Evolutionary conservation across 257 asterid genomes (phyloP).

Genomic region (Gynochthodes officinalis): DNA sequence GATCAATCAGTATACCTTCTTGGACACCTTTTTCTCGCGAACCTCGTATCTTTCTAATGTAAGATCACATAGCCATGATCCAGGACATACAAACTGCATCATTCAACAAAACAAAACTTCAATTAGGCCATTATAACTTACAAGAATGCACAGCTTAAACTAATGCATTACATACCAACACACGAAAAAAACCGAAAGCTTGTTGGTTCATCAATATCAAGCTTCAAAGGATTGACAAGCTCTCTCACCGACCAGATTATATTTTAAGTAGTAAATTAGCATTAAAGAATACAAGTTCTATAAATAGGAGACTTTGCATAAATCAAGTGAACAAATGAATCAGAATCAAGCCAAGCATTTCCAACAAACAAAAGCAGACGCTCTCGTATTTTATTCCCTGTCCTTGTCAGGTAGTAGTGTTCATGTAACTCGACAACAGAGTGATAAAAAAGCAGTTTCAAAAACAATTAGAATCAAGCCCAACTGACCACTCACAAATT

Average conservation of each 20-base stretch:
- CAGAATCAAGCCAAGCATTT: constrained; percentile 1
- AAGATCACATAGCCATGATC: constrained; percentile 49
- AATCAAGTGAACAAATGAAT: not conserved
- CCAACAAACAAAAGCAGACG: not conserved
- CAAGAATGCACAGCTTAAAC: too few species aligned
- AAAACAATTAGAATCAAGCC: not conserved
- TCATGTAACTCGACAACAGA: not conserved
- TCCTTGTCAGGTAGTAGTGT: not conserved
- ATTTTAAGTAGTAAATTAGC: not conserved
- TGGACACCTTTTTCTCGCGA: constrained; percentile 47
- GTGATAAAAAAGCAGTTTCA: not conserved
- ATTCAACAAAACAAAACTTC: not conserved
- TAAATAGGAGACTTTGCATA: not conserved
- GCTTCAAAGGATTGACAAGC: too few species aligned
- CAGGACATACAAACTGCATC: constrained; percentile 45
- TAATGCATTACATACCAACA: too few species aligned
- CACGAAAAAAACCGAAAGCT: not conserved
- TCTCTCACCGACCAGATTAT: constrained; percentile 8
- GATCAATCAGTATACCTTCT: constrained; percentile 32
- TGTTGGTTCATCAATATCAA: not conserved
- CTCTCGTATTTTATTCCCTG: not conserved
- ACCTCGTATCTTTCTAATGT: constrained; percentile 48
- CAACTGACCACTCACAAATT: not conserved
- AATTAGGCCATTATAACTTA: too few species aligned
- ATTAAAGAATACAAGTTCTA: not conserved